Base-by-base conservation (phyloP, 768 basidiomycete species). In the Lactarius evosmus region DNA sequence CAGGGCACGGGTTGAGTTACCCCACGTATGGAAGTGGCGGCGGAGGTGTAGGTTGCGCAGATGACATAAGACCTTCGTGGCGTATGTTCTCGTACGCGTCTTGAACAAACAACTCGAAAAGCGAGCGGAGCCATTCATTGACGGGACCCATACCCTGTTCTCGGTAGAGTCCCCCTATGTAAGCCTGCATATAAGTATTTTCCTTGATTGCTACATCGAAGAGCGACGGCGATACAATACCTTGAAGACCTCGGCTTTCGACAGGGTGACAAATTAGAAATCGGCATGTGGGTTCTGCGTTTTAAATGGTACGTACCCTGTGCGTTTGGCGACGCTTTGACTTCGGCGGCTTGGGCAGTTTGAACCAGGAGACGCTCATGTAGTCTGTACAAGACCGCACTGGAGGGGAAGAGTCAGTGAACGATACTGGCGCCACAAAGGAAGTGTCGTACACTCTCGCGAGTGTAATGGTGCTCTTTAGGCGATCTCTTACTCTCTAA, bases 191-290 rank as follows among this genome's bases (percentile, higher is more conserved):
- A 56, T n/a, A 6, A n/a, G n/a, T n/a, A n/a, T n/a, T n/a, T 33
- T 61, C 19, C 34, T 32, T 19, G 8, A 40, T 33, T 2, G 14
- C 32, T 1, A n/a, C 14, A 1, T 34, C 33, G 53, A 19, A 25
- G 25, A 16, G 29, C 16, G 29, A 1, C 33, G 40, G 49, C 4
- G 6, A n/a, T n/a, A 51, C 22, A 16, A 19, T 57, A 62, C 61
- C 61, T 62, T 62, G 36, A 62, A 62, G 30, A 62, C 61, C 30
- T 62, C 61, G 19, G 61, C 61, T 62, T 62, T 33, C 6, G 17
- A 46, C n/a, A 32, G 41, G 8, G 11, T 1, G 46, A 40, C 38
- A n/a, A 36, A 25, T 52, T 17, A 62, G 49, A 22, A 32, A 22
- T 9, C 38, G 29, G 7, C 14, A 17, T 40, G 22, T 7, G n/a